A percentile compares a stretch with the other conserved stretches of the same genome.
phyloP scores from a whole-genome alignment of 2,329 filamentous ascomycete genomes.

The Seiridium cupressi region DNA sequence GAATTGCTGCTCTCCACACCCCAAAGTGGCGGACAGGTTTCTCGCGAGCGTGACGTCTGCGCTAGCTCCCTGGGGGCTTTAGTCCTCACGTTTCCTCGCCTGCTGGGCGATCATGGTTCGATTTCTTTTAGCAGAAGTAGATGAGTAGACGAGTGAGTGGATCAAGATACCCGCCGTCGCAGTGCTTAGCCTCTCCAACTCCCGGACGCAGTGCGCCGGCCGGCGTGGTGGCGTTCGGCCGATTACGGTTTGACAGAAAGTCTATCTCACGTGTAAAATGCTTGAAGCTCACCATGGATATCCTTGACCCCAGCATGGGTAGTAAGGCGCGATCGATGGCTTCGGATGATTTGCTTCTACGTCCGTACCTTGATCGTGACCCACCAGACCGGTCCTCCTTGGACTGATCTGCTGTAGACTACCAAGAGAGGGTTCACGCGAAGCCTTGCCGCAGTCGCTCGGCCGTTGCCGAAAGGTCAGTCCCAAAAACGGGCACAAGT shows the following conservation, averaged over 20 bases:
- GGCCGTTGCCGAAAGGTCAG: constrained; percentile 23
- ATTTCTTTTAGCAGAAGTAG: neutral
- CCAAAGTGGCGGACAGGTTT: neutral
- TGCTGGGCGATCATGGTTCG: neutral
- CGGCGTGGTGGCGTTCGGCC: constrained; percentile 12
- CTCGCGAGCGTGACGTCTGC: neutral
- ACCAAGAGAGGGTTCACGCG: constrained; percentile 10
- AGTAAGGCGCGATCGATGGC: constrained; percentile 17
- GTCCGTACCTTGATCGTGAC: constrained; percentile 25
- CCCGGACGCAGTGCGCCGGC: neutral
- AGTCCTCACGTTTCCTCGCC: neutral
- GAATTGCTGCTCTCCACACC: neutral
- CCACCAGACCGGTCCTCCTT: neutral
- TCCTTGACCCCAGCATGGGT: too few relatives aligned
- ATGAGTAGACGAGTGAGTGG: neutral
- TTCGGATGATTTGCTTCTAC: constrained; percentile 25
- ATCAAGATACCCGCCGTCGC: neutral
- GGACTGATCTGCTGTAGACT: constrained; percentile 14
- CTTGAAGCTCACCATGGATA: neutral
- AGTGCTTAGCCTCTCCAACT: neutral
- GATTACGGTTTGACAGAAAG: constrained; percentile 13
- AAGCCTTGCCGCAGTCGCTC: constrained; percentile 22
- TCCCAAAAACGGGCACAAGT: constrained; percentile 5
- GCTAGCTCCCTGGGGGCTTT: neutral
- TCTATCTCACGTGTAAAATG: constrained; percentile 19